A percentile compares a stretch with the other conserved stretches of the same genome.
Evolutionary conservation across 2,329 filamentous ascomycete species (phyloP).

Genomic region (Pseudocercospora fijiensis): DNA sequence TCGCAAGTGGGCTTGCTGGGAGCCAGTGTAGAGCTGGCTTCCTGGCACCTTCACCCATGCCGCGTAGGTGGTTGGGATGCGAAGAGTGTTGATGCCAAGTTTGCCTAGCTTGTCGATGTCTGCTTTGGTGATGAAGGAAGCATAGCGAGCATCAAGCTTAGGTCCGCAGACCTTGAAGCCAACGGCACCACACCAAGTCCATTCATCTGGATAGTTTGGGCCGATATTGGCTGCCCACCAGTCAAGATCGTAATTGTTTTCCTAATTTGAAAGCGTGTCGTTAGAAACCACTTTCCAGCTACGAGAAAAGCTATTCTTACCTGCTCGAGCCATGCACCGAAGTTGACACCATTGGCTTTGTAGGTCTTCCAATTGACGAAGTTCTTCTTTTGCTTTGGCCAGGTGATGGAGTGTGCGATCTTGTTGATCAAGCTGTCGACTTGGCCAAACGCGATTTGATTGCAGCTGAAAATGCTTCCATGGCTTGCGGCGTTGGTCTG

Average conservation of each 20-base stretch:
- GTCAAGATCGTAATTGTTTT: constrained; percentile 10
- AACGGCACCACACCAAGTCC: constrained; percentile 37
- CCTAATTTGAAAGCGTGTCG: no score
- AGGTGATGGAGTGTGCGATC: constrained; percentile 12
- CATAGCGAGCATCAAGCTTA: constrained; percentile 20
- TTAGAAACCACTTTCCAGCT: neutral
- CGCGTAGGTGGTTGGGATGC: constrained; percentile 42
- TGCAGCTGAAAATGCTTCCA: constrained; percentile 14
- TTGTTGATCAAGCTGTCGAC: constrained; percentile 8
- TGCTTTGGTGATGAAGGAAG: constrained; percentile 22
- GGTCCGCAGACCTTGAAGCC: constrained; percentile 27
- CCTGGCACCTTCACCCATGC: constrained; percentile 42
- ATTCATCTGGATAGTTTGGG: constrained; percentile 35
- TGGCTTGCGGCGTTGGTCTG: constrained; percentile 6
- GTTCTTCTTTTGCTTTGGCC: constrained; percentile 11
- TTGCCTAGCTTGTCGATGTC: constrained; percentile 40
- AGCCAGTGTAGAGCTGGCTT: constrained; percentile 37
- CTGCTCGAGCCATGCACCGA: constrained; percentile 22
- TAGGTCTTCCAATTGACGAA: constrained; percentile 16
- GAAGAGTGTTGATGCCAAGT: constrained; percentile 37
- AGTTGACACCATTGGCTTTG: constrained; percentile 15
- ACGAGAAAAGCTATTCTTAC: neutral
- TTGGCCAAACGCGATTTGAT: constrained; percentile 9
- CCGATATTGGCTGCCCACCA: constrained; percentile 19
- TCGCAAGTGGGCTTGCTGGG: constrained; percentile 36